These are phyloP conservation scores for Coemansia sp. DNA, from an alignment of 192 early-diverging fungal species.

Conservation along the genomic window DNA sequence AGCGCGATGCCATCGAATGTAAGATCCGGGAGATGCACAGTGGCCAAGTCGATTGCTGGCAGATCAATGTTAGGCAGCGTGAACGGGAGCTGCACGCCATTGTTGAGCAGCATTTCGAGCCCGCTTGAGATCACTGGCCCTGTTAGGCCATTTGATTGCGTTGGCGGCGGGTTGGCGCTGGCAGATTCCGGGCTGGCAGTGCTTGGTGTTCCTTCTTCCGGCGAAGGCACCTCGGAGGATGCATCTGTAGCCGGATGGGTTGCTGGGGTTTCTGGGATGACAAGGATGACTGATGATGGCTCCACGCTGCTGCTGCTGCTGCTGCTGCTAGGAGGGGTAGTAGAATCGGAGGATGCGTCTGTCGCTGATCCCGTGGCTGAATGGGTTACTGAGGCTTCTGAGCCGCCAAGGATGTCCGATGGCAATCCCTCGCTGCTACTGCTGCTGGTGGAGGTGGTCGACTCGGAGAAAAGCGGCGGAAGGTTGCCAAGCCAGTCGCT, in stretches of 20 bases:
- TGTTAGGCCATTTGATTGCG: constrained; percentile 18
- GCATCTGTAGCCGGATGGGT: background rate
- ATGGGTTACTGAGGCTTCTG: background rate
- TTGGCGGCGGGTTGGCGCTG: constrained; percentile 7
- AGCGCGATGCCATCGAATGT: constrained; percentile 47
- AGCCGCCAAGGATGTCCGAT: background rate
- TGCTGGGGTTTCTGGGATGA: background rate
- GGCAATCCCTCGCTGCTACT: background rate
- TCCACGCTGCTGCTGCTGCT: background rate
- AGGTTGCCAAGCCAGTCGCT: constrained; percentile 11
- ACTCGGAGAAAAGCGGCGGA: constrained; percentile 5
- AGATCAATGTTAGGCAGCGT: constrained; percentile 42
- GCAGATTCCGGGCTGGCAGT: background rate
- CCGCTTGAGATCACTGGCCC: constrained; percentile 48
- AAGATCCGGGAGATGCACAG: constrained; percentile 51
- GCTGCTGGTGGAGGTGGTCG: constrained; percentile 1
- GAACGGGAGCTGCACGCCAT: constrained; percentile 38
- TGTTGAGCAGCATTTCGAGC: constrained; percentile 47
- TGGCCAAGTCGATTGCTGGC: constrained; percentile 38
- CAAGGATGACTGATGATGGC: background rate
- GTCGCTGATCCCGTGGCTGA: background rate
- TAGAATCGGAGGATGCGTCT: background rate
- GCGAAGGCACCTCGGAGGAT: background rate
- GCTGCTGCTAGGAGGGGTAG: background rate
- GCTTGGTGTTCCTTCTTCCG: background rate